Conservation (phyloP, 306 rosid species). For the Dryas drummondii region DNA sequence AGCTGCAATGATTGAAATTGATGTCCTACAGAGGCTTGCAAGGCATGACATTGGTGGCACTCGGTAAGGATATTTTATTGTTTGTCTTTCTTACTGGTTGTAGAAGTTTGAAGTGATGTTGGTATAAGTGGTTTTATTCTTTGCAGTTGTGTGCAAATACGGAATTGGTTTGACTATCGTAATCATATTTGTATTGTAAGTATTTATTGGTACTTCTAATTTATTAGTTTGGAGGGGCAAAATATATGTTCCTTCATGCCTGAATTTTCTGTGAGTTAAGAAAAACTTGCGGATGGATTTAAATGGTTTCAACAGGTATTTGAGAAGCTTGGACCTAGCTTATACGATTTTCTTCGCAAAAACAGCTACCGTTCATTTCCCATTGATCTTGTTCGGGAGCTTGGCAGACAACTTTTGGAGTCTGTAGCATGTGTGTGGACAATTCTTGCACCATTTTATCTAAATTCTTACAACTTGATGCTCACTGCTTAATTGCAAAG, state of each 20-base stretch:
- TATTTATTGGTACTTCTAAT: constrained; percentile 62
- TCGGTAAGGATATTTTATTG: constrained; percentile 50
- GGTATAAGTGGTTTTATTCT: constrained; percentile 74
- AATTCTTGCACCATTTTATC: constrained; percentile 58
- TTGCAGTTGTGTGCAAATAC: constrained; percentile 96
- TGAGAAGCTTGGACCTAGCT: constrained; percentile 97
- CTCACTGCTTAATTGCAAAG: constrained; percentile 23
- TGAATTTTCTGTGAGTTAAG: constrained; percentile 71
- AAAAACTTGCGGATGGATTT: constrained; percentile 76
- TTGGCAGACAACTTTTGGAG: constrained; percentile 92
- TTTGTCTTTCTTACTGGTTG: constrained; percentile 19
- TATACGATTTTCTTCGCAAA: constrained; percentile 90
- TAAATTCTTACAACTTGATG: constrained; percentile 29
- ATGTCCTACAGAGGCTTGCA: constrained; percentile 63
- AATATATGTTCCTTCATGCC: constrained; percentile 52
- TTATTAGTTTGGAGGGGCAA: constrained; percentile 54
- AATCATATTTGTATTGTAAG: constrained; percentile 90
- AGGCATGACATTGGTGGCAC: constrained; percentile 63
- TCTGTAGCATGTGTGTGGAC: constrained; percentile 95
- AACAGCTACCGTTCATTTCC: constrained; percentile 89
- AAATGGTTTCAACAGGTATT: constrained; percentile 86
- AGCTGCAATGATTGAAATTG: constrained; percentile 83
- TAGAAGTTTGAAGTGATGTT: constrained; percentile 47
- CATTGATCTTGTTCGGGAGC: constrained; percentile 89
- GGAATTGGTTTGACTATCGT: constrained; percentile 95